Base-by-base conservation (phyloP, 2,329 filamentous ascomycete species). In the Fonsecaea multimorphosa region DNA sequence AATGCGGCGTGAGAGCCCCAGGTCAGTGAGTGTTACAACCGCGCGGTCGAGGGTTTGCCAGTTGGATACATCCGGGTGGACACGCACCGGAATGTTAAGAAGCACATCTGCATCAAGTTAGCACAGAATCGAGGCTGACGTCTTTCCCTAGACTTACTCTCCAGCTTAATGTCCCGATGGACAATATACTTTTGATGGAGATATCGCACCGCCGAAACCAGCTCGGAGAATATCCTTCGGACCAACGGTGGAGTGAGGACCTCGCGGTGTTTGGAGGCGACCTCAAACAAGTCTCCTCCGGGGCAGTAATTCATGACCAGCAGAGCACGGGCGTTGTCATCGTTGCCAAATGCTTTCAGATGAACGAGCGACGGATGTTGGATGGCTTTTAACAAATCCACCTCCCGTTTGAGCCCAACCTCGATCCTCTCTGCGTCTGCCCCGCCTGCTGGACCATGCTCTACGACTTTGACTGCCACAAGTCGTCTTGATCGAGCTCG, bases 151-250 rank as follows among this genome's bases (percentile, higher is more conserved):
- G 67, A 83, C 89, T 79, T 85, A 95, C 91, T 99, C 83, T 99
- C 95, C 65, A 99, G 88, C 80, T 99, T 99, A 78, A 99, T 96
- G 78, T 99, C 95, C 66, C 95, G 88, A 76, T 99, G 95, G 61
- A 98, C 94, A 75, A 99, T 97, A 71, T 87, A 89, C 73, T 91
- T 84, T 61, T 87, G 83, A 78, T 99, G 95, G 56, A 99, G 82
- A 80, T 98, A 97, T 64, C 85, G 86, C 38, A 96, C 89, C 0
- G 94, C 95, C 67, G 87, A 89, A 27, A 98, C 89, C 69, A 98
- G 78, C 77, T 99, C 95, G 14, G 93, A 85, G 77, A 97, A 97
- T 63, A 98, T 93, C 58, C 95, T 87, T 70, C 92, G 86, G 56
- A 97, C 84, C 53, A 98, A 80, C 1, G 81, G 75, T 0, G 91